Evolutionary conservation across 2,329 filamentous ascomycete genomes (phyloP).

Genomic region (Lecanicillium sp.): DNA sequence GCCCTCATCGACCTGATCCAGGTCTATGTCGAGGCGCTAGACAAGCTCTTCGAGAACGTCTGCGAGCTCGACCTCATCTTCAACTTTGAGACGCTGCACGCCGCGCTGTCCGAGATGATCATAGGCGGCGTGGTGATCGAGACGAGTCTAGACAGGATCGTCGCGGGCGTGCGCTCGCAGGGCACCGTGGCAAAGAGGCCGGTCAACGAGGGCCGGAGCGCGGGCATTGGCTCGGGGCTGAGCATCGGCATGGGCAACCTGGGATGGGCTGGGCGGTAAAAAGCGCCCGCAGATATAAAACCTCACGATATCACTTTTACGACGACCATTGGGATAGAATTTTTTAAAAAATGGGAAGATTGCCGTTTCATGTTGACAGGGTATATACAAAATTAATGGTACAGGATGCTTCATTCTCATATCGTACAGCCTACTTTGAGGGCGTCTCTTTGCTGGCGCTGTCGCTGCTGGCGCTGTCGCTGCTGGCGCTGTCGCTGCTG

Average conservation of each 20-base stretch:
- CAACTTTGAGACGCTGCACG: constrained; percentile 96
- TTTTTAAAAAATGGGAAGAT: background rate
- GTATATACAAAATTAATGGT: constrained; percentile 20
- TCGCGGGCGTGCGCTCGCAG: constrained; percentile 73
- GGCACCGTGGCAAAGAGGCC: constrained; percentile 73
- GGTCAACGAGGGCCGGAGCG: constrained; percentile 59
- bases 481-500: constrained; percentile 17
- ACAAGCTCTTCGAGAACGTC: constrained; percentile 95
- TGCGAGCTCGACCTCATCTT: constrained; percentile 98
- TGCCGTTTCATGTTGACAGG: constrained; percentile 4
- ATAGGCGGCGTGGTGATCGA: constrained; percentile 92
- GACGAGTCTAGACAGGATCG: constrained; percentile 81
- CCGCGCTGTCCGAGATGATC: constrained; percentile 87
- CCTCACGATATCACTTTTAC: background rate
- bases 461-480: constrained; percentile 20
- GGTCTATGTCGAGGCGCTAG: constrained; percentile 93
- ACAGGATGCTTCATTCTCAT: constrained; percentile 22
- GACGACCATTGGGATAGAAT: background rate
- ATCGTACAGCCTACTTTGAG: constrained; percentile 23
- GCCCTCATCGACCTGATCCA: constrained; percentile 95
- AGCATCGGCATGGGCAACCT: constrained; percentile 56
- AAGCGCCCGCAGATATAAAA: background rate
- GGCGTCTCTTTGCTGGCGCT: constrained; percentile 22
- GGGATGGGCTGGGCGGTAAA: constrained; percentile 44
- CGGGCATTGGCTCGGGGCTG: constrained; percentile 43